A percentile compares a stretch with the other conserved stretches of the same genome.
Conservation (phyloP, 1,284 basidiomycete genomes). For the Pseudozyma tsukubaensis region DNA sequence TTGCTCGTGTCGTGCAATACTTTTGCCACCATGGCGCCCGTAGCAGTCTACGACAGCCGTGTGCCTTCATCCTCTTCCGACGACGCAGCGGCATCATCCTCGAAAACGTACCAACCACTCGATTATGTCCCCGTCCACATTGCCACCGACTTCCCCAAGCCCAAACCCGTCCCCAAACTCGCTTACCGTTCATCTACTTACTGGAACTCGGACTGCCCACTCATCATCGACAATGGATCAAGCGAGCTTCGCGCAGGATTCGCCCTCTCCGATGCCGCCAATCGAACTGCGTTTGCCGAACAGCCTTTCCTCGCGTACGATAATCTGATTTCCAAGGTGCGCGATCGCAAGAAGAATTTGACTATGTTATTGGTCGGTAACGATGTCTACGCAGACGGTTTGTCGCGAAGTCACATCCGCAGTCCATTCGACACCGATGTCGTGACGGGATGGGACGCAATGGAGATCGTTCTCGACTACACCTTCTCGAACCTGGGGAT, state of each 20-base stretch:
- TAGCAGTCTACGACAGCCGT: slow-evolving; percentile 36
- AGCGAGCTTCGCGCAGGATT: slow-evolving; percentile 91
- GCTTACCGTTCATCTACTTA: slow-evolving; percentile 50
- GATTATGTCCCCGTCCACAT: slow-evolving; percentile 39
- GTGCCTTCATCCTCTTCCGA: slow-evolving; percentile 14
- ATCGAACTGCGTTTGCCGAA: slow-evolving; percentile 40
- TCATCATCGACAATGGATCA: slow-evolving; percentile 94
- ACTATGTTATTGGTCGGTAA: slow-evolving; percentile 63
- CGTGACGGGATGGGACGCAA: slow-evolving; percentile 64
- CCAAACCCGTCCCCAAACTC: slow-evolving; percentile 38
- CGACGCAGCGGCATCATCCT: slow-evolving; percentile 15
- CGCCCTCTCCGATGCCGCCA: slow-evolving; percentile 64
- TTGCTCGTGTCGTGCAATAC: too few relatives aligned
- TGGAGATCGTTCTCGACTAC: slow-evolving; percentile 91
- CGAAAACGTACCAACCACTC: slow-evolving; percentile 43
- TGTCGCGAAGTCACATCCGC: slow-evolving; percentile 54
- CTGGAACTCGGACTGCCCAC: slow-evolving; percentile 69
- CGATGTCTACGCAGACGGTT: slow-evolving; percentile 63
- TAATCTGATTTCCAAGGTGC: slow-evolving; percentile 62
- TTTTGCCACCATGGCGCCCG: slow-evolving; percentile 37
- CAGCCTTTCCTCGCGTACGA: slow-evolving; percentile 58
- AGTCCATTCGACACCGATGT: slow-evolving; percentile 65
- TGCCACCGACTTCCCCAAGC: slow-evolving; percentile 46
- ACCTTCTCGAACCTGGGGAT: slow-evolving; percentile 88
- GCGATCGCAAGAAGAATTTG: slow-evolving; percentile 59